Conservation (phyloP, 306 rosid species). For the Mucuna pruriens region DNA sequence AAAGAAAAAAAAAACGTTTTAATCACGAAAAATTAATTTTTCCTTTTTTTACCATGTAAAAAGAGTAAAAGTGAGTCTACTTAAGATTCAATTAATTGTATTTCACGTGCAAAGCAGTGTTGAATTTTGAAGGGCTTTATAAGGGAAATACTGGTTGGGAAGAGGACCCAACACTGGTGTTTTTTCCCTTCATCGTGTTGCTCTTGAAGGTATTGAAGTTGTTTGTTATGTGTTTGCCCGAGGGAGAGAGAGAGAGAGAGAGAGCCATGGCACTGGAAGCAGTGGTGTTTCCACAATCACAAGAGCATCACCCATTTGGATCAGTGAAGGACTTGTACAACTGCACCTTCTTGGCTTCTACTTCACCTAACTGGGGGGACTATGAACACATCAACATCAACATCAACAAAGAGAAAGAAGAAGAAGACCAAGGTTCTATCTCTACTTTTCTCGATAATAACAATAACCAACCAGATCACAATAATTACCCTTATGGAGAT, state of each 20-base stretch:
- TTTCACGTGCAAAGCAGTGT: slow-evolving; percentile 75
- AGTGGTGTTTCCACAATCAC: slow-evolving; percentile 70
- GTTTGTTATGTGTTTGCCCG: slow-evolving; percentile 40
- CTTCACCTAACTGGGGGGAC: slow-evolving; percentile 38
- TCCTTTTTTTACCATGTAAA: neutral
- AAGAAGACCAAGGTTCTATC: slow-evolving; percentile 37
- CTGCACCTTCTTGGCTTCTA: slow-evolving; percentile 46
- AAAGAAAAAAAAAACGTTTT: neutral
- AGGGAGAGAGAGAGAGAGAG: slow-evolving; percentile 29
- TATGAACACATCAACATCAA: slow-evolving; percentile 30
- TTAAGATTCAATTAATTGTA: neutral
- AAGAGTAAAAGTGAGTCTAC: neutral
- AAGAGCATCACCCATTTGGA: slow-evolving; percentile 63
- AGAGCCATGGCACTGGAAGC: slow-evolving; percentile 81
- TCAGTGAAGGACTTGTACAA: slow-evolving; percentile 62
- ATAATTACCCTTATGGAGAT: slow-evolving; percentile 39
- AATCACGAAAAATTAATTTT: neutral
- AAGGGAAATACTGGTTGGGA: slow-evolving; percentile 41
- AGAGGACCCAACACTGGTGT: slow-evolving; percentile 29
- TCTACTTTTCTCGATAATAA: slow-evolving; percentile 47
- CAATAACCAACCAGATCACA: slow-evolving; percentile 51
- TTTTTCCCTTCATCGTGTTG: neutral
- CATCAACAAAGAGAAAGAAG: slow-evolving; percentile 36
- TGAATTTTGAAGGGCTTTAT: slow-evolving; percentile 48
- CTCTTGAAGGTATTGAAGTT: neutral